Base-by-base conservation (phyloP, 768 basidiomycete genomes). In the Sarcodon sp. region DNA sequence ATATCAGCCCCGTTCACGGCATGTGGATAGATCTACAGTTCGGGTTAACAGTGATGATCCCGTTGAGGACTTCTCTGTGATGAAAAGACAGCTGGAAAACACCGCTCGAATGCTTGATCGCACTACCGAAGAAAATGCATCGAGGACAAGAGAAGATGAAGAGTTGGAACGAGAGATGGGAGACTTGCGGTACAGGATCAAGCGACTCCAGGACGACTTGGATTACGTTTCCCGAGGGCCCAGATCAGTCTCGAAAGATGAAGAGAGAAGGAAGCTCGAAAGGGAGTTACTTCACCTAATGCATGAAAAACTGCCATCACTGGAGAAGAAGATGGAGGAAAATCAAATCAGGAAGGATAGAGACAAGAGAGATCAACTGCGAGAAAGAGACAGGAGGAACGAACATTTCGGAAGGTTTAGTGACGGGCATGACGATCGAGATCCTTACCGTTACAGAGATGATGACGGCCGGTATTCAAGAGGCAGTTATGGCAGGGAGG, bases 221-320 rank as follows among this genome's bases (percentile, higher is more conserved):
- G 91, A 96, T 37, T 87, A 92, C 54, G 79, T 82, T 47, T 77
- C 80, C 2, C 77, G 83, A 6, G 86, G 89, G 0, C 79, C 89
- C 1, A 73, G 80, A 50, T 76, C 79, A 3, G 60, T 68, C 8
- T 72, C 76, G 13, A 86, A 85, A 64, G 91, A 96, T 48, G 85
- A 91, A 53, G 92, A 98, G 59, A 71, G 83, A 47, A 68, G 94
- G 16, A 75, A 80, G 54, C 70, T 96, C 31, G 96, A 99, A 65
- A 73, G 94, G 38, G 91, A 98, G 55, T 68, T 97, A 15, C 63
- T 94, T 48, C 69, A 72, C 43, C 68, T 99, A 46, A 78, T 87
- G 80, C 92, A 98, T 57, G 90, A 94, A 59, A 76, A 83, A 43
- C 71, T 99, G 4, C 96, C 96, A 0, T 88, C 90, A 48, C 75